phyloP scores from a whole-genome alignment of 2,329 filamentous ascomycete species.

The Pestalotiopsis sp. region DNA sequence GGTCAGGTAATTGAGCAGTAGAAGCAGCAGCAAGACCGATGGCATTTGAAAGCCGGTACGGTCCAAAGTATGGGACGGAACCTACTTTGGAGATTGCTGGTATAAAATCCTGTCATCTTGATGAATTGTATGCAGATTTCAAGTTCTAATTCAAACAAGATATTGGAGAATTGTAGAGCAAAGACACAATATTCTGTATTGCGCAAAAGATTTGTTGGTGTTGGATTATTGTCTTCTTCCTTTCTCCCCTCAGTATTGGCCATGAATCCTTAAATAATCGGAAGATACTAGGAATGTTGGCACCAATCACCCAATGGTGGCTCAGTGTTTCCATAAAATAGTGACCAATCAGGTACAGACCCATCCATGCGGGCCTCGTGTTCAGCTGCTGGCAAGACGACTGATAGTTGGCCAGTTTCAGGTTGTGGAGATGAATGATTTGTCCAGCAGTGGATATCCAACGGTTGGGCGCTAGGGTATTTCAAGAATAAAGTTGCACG shows the following conservation, averaged over 20 bases:
- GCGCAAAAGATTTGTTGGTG: not conserved
- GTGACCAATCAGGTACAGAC: not conserved
- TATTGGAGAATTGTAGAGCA: not conserved
- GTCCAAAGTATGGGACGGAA: not conserved
- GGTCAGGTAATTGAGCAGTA: not conserved
- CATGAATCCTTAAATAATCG: not conserved
- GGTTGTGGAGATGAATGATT: not conserved
- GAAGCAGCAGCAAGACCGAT: not conserved
- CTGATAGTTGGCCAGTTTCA: not conserved
- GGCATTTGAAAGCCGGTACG: not conserved
- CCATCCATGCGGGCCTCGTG: not conserved
- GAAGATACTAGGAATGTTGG: not conserved
- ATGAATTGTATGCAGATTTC: not conserved
- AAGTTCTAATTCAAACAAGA: not conserved
- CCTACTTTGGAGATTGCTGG: not conserved
- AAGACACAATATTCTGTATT: not conserved
- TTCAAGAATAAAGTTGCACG: not conserved
- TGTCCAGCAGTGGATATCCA: not conserved
- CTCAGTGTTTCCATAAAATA: not conserved
- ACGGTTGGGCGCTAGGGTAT: not conserved
- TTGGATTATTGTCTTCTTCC: not conserved
- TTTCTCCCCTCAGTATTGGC: not conserved
- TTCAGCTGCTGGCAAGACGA: not conserved
- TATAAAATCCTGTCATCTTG: not conserved
- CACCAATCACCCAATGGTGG: not conserved